phyloP scores from a whole-genome alignment of 305 asterid species.

The Solanum aculeatissimum region DNA sequence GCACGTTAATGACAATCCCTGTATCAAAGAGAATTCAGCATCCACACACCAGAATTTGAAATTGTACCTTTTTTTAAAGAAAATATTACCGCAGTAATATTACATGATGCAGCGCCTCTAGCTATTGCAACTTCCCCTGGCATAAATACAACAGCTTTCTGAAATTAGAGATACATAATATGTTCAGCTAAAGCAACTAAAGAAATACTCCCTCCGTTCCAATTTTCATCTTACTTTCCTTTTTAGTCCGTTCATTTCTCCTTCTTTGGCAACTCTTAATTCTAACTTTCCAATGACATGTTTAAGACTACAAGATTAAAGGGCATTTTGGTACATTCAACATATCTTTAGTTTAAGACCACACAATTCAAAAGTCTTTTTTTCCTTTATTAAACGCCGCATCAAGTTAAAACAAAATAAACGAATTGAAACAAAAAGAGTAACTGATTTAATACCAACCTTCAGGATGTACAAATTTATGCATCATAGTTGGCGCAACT shows the following conservation, averaged over 20 bases:
- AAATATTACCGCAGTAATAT: slow-evolving; percentile 40
- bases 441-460: slow-evolving; percentile 15
- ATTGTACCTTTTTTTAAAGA: neutral
- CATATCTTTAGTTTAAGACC: too few species aligned
- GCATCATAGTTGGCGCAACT: slow-evolving; percentile 47
- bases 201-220: too few species aligned
- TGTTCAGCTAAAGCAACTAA: neutral
- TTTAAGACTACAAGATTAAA: too few species aligned
- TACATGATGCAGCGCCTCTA: slow-evolving; percentile 43
- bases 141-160: neutral
- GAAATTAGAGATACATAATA: neutral
- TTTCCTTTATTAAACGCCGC: neutral
- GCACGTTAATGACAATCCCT: slow-evolving; percentile 44
- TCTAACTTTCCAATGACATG: too few species aligned
- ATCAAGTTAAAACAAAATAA: neutral
- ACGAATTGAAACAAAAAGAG: neutral
- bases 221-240: neutral
- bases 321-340: too few species aligned
- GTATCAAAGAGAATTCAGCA: neutral
- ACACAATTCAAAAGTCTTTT: too few species aligned
- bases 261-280: too few species aligned
- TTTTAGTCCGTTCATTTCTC: too few species aligned
- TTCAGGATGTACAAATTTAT: slow-evolving; percentile 49
- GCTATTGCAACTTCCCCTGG: slow-evolving; percentile 65
- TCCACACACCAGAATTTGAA: neutral